Percentiles rank a stretch among this genome's conserved stretches.
These are phyloP conservation scores for Lodderomyces orthopsilosis DNA, from an alignment of 1,139 yeast genomes.

Conservation along the genomic window DNA sequence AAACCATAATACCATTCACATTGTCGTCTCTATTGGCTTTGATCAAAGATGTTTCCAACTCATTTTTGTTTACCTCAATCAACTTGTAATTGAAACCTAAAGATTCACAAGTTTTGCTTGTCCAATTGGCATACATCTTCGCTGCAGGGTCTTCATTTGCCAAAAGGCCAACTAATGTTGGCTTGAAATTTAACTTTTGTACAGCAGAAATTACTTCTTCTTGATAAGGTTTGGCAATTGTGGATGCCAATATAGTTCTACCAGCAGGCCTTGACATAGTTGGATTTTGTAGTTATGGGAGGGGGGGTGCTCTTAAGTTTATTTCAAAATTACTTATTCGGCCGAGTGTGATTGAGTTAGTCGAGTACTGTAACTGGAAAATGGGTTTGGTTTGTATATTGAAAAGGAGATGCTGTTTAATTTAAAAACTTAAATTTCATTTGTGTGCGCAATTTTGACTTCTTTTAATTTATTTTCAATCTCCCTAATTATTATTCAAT, in stretches of 20 bases:
- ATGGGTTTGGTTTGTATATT: too few relatives aligned
- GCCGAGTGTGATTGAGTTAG: too few relatives aligned
- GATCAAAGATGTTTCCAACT: slow-evolving; percentile 77
- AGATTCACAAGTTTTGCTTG: slow-evolving; percentile 83
- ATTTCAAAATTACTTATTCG: too few relatives aligned
- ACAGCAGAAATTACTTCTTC: slow-evolving; percentile 70
- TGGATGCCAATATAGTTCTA: slow-evolving; percentile 81
- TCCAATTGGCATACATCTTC: slow-evolving; percentile 92
- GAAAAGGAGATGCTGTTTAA: too few relatives aligned
- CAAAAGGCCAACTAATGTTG: slow-evolving; percentile 82
- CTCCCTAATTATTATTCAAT: too few relatives aligned
- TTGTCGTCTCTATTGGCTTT: slow-evolving; percentile 74
- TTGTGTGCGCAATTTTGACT: too few relatives aligned
- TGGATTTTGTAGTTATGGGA: too few relatives aligned
- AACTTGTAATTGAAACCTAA: slow-evolving; percentile 85
- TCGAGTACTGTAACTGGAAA: not conserved
- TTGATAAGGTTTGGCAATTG: slow-evolving; percentile 77
- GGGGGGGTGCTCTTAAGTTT: too few relatives aligned
- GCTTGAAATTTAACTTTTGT: slow-evolving; percentile 48
- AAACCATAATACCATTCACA: slow-evolving; percentile 95
- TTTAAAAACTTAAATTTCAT: too few relatives aligned
- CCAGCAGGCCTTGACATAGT: slow-evolving; percentile 47
- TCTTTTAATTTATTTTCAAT: too few relatives aligned
- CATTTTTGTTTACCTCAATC: slow-evolving; percentile 71
- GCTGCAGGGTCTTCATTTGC: slow-evolving; percentile 97